Conservation (phyloP, 2,329 filamentous ascomycete species). For the Periconia sp. region DNA sequence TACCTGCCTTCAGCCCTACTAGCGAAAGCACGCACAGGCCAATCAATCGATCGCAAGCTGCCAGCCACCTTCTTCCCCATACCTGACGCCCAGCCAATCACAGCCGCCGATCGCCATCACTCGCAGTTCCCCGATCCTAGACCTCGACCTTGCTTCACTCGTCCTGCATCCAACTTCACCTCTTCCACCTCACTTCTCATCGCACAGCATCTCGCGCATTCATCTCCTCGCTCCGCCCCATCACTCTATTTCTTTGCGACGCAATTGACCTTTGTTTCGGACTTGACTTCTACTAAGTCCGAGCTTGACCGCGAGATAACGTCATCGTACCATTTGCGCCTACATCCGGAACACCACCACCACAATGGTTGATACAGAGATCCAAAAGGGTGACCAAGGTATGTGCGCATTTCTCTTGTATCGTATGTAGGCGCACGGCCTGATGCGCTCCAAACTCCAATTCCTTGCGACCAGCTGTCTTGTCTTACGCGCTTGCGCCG, state of each 20-base stretch:
- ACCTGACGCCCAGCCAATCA: conserved; percentile 29
- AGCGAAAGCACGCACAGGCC: conserved; percentile 23
- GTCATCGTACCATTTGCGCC: conserved; percentile 28
- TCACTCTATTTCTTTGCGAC: conserved; percentile 17
- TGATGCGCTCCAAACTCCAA: neutral
- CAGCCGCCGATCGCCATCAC: conserved; percentile 22
- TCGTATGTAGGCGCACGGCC: too few species aligned
- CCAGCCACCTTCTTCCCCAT: conserved; percentile 30
- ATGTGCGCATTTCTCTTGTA: conserved; percentile 7
- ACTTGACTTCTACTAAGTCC: conserved; percentile 22
- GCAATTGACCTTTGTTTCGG: conserved; percentile 23
- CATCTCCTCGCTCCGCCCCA: conserved; percentile 16
- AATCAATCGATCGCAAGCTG: conserved; percentile 28
- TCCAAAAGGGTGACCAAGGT: conserved; percentile 43
- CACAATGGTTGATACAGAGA: conserved; percentile 39
- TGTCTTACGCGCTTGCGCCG: conserved; percentile 3
- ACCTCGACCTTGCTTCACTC: conserved; percentile 21
- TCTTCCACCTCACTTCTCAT: conserved; percentile 15
- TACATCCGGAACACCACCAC: conserved; percentile 8
- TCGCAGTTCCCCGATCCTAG: conserved; percentile 36
- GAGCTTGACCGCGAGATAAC: conserved; percentile 27
- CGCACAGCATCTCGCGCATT: conserved; percentile 25
- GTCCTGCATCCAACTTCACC: conserved; percentile 22
- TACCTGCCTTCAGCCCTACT: conserved; percentile 3
- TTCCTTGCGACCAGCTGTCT: neutral